Conservation (phyloP, 257 asterid species). For the Verbena officinalis region DNA sequence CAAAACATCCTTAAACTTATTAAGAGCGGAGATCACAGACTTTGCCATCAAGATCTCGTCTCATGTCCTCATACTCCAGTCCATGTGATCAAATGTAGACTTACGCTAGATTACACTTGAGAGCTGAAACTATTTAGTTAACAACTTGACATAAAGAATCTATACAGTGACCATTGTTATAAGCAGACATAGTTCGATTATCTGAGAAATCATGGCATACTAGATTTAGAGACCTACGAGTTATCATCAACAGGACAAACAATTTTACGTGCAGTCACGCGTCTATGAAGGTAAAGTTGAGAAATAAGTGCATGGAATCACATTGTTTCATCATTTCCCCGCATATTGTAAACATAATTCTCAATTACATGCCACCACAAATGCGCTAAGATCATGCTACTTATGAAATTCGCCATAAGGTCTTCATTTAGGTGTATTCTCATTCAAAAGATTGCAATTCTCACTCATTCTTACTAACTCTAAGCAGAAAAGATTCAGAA, state of each 20-base stretch:
- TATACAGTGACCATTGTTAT: not conserved
- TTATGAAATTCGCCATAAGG: constrained; percentile 1
- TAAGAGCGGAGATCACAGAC: not conserved
- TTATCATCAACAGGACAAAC: not conserved
- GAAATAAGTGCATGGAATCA: not conserved
- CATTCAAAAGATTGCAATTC: not conserved
- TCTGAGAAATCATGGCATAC: not conserved
- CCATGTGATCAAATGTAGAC: not conserved
- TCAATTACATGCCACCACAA: not conserved
- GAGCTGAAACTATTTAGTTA: constrained; percentile 1
- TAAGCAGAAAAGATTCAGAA: not conserved
- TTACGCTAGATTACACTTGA: constrained; percentile 2
- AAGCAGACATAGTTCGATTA: constrained; percentile 15
- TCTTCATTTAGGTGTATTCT: not conserved
- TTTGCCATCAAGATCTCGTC: not conserved
- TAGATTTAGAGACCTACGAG: not conserved
- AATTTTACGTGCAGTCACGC: not conserved
- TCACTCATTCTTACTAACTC: constrained; percentile 4
- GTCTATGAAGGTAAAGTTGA: not conserved
- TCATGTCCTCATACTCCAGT: not conserved
- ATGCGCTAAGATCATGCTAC: constrained; percentile 10
- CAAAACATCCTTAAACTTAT: constrained; percentile 4
- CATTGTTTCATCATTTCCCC: not conserved
- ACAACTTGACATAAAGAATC: not conserved
- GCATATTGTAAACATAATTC: not conserved